These are phyloP conservation scores for Globisporangium rhizosaccharum DNA, from an alignment of 352 stramenopile genomes.

Conservation along the genomic window DNA sequence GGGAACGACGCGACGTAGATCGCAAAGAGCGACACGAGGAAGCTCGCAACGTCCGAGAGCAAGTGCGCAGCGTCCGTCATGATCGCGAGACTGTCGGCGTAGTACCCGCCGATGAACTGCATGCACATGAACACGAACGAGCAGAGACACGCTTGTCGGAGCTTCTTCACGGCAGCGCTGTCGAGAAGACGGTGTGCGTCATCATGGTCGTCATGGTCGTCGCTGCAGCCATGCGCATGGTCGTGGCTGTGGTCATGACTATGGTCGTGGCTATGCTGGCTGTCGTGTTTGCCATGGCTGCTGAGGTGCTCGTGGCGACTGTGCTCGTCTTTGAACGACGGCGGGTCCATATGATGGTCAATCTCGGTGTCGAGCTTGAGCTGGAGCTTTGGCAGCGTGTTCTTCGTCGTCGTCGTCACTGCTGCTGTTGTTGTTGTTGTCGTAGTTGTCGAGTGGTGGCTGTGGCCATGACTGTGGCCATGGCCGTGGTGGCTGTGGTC, in stretches of 20 bases:
- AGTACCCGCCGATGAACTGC: conserved; percentile 92
- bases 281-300: conserved; percentile 12
- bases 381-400: conserved; percentile 11
- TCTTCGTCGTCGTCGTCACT: conserved; percentile 3
- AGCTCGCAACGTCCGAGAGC: conserved; percentile 72
- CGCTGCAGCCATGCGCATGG: conserved; percentile 11
- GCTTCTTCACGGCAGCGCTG: conserved; percentile 29
- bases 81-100: conserved; percentile 94
- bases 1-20: conserved; percentile 66
- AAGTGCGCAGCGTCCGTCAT: conserved; percentile 88
- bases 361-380: conserved; percentile 14
- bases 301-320: conserved; percentile 16
- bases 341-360: conserved; percentile 14
- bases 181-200: conserved; percentile 13
- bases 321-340: conserved; percentile 21
- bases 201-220: conserved; percentile 6
- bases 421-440: background rate
- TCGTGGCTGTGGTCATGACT: conserved; percentile 25
- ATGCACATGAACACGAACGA: conserved; percentile 94
- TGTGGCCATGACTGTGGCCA: background rate
- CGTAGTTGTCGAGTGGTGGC: background rate
- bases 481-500: conserved; percentile 1
- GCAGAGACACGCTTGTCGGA: conserved; percentile 47
- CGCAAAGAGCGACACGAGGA: conserved; percentile 78
- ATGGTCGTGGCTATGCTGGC: conserved; percentile 30